Evolutionary conservation across 768 basidiomycete genomes (phyloP).

Genomic region (Lactifluus rugatus): DNA sequence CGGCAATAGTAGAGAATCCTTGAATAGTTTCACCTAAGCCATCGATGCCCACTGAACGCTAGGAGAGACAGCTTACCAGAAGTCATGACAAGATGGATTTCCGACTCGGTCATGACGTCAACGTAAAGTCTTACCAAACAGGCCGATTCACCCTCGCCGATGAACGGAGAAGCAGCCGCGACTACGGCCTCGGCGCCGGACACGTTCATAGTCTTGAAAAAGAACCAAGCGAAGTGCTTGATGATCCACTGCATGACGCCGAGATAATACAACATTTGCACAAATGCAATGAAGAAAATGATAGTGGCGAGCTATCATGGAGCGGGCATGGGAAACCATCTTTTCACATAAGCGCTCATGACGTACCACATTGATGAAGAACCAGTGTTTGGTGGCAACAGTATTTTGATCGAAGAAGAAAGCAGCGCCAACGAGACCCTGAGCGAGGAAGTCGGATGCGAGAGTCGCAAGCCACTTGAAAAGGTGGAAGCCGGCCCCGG

Average conservation of each 20-base stretch:
- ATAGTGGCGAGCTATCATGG: conserved; percentile 53
- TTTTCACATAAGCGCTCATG: not conserved
- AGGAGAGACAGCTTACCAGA: conserved; percentile 39
- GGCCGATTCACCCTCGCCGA: conserved; percentile 85
- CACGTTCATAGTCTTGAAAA: conserved; percentile 84
- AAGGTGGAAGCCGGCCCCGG: conserved; percentile 68
- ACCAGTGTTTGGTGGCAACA: conserved; percentile 57
- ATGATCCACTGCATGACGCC: conserved; percentile 95
- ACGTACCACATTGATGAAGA: conserved; percentile 71
- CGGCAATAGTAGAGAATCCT: conserved; percentile 87
- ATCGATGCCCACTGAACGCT: not conserved
- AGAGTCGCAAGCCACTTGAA: conserved; percentile 78
- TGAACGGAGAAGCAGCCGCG: conserved; percentile 87
- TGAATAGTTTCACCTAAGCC: not conserved
- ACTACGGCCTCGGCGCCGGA: conserved; percentile 95
- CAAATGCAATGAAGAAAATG: conserved; percentile 90
- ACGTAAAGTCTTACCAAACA: conserved; percentile 80
- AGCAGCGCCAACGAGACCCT: conserved; percentile 57
- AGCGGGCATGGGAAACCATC: not conserved
- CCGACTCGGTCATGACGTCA: conserved; percentile 75
- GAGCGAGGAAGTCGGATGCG: conserved; percentile 67
- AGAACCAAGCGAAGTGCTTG: conserved; percentile 84
- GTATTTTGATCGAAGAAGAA: conserved; percentile 77
- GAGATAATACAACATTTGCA: conserved; percentile 86
- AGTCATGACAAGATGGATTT: conserved; percentile 84